These are phyloP conservation scores for Moricandia moricandioides DNA, from an alignment of 345 rosid genomes.

Conservation along the genomic window DNA sequence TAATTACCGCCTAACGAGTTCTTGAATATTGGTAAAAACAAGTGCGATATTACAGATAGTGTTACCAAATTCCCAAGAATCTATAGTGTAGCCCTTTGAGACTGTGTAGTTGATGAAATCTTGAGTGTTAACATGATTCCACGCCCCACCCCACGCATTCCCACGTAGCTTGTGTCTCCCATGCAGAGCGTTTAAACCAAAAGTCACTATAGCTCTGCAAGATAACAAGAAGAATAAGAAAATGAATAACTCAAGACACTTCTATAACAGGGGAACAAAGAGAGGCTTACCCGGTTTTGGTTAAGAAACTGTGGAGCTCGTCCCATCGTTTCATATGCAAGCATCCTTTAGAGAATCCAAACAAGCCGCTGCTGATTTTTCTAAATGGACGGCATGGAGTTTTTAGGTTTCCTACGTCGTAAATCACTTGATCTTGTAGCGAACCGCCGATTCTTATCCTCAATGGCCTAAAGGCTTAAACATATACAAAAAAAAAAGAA, in stretches of 20 bases:
- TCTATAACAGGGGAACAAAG: neutral
- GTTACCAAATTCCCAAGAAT: slow-evolving; percentile 98
- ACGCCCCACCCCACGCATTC: slow-evolving; percentile 74
- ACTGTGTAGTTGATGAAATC: slow-evolving; percentile 77
- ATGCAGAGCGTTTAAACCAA: slow-evolving; percentile 83
- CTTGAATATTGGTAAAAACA: neutral
- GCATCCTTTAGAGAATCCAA: slow-evolving; percentile 93
- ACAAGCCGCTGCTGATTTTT: slow-evolving; percentile 60
- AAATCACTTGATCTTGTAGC: slow-evolving; percentile 86
- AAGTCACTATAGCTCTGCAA: slow-evolving; percentile 70
- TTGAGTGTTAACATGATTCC: slow-evolving; percentile 75
- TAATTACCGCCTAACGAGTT: too few relatives aligned
- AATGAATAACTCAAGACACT: slow-evolving; percentile 12
- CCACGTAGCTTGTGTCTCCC: slow-evolving; percentile 68
- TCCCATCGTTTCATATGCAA: slow-evolving; percentile 94
- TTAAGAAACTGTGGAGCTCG: slow-evolving; percentile 63
- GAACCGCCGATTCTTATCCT: slow-evolving; percentile 97
- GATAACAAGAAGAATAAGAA: neutral
- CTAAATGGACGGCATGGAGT: slow-evolving; percentile 73
- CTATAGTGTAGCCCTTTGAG: slow-evolving; percentile 68
- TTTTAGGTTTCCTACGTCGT: slow-evolving; percentile 58
- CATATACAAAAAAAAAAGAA: neutral
- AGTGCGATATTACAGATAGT: neutral
- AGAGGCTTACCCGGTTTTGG: slow-evolving; percentile 56
- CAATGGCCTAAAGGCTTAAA: slow-evolving; percentile 65